Conservation (phyloP, 2,329 filamentous ascomycete genomes). For the Ceratocystiopsis sp. region DNA sequence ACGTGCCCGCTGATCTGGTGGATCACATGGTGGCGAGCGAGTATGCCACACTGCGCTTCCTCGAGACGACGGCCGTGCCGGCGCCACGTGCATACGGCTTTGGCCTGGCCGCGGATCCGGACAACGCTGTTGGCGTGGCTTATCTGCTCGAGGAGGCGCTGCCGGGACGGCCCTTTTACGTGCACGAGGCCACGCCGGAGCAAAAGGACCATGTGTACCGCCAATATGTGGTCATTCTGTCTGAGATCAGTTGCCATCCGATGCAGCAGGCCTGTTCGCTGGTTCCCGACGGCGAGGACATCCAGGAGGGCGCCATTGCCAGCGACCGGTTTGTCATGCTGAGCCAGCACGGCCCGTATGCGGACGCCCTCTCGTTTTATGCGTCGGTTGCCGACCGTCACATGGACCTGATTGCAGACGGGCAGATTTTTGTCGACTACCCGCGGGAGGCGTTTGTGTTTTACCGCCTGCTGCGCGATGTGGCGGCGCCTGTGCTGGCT, state of each 20-base stretch:
- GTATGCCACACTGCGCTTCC: conserved; percentile 4
- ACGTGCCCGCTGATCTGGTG: not conserved
- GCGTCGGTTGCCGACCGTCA: not conserved
- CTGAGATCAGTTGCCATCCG: not conserved
- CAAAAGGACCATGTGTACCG: conserved; percentile 1
- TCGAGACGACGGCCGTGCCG: not conserved
- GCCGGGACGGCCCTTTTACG: conserved; percentile 1
- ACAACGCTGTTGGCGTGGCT: conserved; percentile 1
- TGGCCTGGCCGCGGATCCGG: not conserved
- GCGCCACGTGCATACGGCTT: not conserved
- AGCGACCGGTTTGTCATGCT: conserved; percentile 1
- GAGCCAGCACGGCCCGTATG: not conserved
- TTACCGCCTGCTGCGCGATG: not conserved
- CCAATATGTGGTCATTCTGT: conserved; percentile 3
- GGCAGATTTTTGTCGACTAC: not conserved
- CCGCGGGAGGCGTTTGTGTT: not conserved
- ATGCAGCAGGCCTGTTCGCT: not conserved
- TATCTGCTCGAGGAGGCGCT: conserved; percentile 4
- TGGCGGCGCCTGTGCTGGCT: not conserved
- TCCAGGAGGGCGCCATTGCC: not conserved
- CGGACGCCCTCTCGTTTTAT: not conserved
- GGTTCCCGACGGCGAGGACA: not conserved
- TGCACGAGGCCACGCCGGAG: not conserved
- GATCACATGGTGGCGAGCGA: conserved; percentile 3
- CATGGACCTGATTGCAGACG: not conserved